phyloP scores from a whole-genome alignment of 2,329 filamentous ascomycete species.

The Alternaria viburni region DNA sequence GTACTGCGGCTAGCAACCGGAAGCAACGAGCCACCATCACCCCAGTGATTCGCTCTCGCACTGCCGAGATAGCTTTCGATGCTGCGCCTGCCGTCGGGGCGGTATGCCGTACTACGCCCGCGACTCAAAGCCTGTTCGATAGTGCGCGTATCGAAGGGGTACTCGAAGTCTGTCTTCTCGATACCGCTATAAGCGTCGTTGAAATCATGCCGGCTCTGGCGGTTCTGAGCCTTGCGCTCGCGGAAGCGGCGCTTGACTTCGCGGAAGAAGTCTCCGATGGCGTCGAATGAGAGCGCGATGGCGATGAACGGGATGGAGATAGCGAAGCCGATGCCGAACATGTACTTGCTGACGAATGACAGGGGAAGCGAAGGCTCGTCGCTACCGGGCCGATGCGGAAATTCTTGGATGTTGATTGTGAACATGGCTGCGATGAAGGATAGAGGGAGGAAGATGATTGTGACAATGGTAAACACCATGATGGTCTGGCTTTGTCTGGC shows the following conservation, averaged over 20 bases:
- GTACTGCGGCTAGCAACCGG: slow-evolving; percentile 45
- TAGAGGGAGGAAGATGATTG: slow-evolving; percentile 63
- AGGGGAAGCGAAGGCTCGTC: slow-evolving; percentile 50
- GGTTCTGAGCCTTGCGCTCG: slow-evolving; percentile 2
- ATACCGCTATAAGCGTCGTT: neutral
- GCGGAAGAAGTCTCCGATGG: slow-evolving; percentile 42
- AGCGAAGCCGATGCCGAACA: slow-evolving; percentile 62
- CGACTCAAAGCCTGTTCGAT: slow-evolving; percentile 37
- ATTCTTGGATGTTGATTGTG: slow-evolving; percentile 60
- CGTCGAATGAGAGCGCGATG: slow-evolving; percentile 55
- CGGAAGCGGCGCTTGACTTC: slow-evolving; percentile 29
- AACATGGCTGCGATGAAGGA: slow-evolving; percentile 64
- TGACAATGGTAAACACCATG: slow-evolving; percentile 66
- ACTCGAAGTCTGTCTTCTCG: slow-evolving; percentile 22
- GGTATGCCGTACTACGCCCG: slow-evolving; percentile 31
- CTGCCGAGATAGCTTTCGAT: slow-evolving; percentile 38
- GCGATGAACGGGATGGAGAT: slow-evolving; percentile 60
- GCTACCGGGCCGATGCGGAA: slow-evolving; percentile 46
- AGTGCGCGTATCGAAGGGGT: slow-evolving; percentile 29
- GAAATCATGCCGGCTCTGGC: neutral
- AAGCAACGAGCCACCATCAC: slow-evolving; percentile 19
- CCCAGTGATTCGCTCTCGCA: slow-evolving; percentile 13
- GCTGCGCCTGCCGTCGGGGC: slow-evolving; percentile 29
- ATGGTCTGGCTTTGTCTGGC: slow-evolving; percentile 63
- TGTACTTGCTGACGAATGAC: slow-evolving; percentile 61